A percentile compares a stretch with the other conserved stretches of the same genome.
These are phyloP conservation scores for Didymella pinodella DNA, from an alignment of 2,329 filamentous ascomycete genomes.

Conservation along the genomic window DNA sequence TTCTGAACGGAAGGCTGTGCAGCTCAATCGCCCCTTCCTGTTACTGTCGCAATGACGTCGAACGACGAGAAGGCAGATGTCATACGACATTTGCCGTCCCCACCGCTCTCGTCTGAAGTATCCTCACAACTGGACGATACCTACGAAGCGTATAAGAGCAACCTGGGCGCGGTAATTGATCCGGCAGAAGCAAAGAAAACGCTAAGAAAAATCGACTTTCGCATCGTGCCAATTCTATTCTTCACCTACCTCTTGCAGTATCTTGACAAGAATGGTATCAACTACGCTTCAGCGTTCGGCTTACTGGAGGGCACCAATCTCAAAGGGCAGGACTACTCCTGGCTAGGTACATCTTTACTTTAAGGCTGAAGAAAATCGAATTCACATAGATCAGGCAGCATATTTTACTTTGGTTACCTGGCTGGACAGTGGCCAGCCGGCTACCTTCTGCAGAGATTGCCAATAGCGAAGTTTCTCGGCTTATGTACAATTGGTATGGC, in stretches of 20 bases:
- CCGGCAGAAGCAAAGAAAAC: constrained; percentile 40
- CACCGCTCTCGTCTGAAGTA: constrained; percentile 26
- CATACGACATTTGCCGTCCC: constrained; percentile 32
- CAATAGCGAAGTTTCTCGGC: constrained; percentile 57
- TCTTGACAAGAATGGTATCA: constrained; percentile 58
- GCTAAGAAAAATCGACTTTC: constrained; percentile 41
- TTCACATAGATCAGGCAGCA: constrained; percentile 42
- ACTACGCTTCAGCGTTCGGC: constrained; percentile 61
- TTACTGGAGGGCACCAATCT: constrained; percentile 59
- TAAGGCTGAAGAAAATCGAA: background rate
- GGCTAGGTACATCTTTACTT: constrained; percentile 19
- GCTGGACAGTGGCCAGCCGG: constrained; percentile 57
- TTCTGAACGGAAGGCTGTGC: background rate
- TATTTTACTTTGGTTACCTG: constrained; percentile 62
- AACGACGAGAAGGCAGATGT: constrained; percentile 29
- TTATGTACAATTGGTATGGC: constrained; percentile 49
- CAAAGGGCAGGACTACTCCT: constrained; percentile 30
- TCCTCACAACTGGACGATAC: constrained; percentile 44
- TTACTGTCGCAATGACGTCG: constrained; percentile 19
- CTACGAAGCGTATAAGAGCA: constrained; percentile 44
- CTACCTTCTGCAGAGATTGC: constrained; percentile 55
- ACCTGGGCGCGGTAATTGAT: constrained; percentile 29
- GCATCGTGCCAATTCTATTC: constrained; percentile 45
- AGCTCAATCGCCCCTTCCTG: background rate
- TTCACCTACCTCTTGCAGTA: constrained; percentile 52